phyloP scores from a whole-genome alignment of 176 grass and related monocot species.

The Zea luxurians region DNA sequence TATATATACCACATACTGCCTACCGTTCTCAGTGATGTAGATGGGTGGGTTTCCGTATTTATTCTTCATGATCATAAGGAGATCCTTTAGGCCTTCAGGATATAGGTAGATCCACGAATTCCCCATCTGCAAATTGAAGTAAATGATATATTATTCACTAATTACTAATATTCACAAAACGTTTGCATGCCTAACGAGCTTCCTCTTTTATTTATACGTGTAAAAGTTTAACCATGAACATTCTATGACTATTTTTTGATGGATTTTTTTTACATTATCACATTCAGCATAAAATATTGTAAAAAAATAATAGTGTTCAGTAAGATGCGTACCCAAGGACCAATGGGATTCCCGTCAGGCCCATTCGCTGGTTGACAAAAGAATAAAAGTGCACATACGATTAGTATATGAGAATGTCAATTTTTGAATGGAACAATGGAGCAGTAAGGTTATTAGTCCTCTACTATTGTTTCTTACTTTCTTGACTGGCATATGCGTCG shows the following conservation, averaged over 20 bases:
- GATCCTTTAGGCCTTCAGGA: conserved; percentile 26
- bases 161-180: background rate
- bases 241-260: background rate
- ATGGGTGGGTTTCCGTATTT: conserved; percentile 40
- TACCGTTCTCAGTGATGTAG: conserved; percentile 52
- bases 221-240: background rate
- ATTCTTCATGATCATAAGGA: conserved; percentile 30
- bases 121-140: background rate
- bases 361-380: background rate
- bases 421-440: too few relatives aligned
- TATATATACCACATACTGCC: background rate
- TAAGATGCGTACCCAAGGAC: background rate
- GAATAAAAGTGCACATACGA: background rate
- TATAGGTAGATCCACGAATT: background rate
- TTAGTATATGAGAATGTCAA: background rate
- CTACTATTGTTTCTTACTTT: background rate
- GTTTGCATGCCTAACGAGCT: background rate
- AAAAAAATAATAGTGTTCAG: background rate
- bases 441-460: too few relatives aligned
- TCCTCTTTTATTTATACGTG: too few relatives aligned
- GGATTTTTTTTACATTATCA: background rate
- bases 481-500: background rate
- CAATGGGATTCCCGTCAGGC: background rate
- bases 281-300: background rate
- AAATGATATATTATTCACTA: background rate